Base-by-base conservation (phyloP, 2,329 filamentous ascomycete genomes). In the Geosmithia morbida region DNA sequence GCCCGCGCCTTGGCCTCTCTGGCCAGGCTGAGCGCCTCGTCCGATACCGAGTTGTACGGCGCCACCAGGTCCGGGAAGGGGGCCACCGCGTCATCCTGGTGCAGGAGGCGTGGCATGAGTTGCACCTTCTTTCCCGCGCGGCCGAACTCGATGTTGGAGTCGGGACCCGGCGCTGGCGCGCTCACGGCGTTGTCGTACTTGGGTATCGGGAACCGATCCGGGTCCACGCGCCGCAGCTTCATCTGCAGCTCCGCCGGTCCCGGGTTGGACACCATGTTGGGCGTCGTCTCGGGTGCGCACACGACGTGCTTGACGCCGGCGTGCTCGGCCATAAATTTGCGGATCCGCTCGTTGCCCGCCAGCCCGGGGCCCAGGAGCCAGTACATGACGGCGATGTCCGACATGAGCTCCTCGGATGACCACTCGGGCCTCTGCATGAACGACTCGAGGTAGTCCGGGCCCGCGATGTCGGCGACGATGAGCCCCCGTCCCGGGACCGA, bases 281-380 rank as follows among this genome's bases (percentile, higher is more conserved):
- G 77, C 53, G 79, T 86, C 44, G 73, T 72, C 46, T 94, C 87
- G 2, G 74, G 64, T 1, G 87, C 82, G 17, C 87, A 85, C 16
- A 98, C 72, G 43, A 90, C 68, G 61, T 98, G 92, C 59, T 83
- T 74, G 37, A 85, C 62, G 16, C 75, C 57, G 2, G 68, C 60
- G 53, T 78, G 75, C 37, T 74, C 69, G 26, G 72, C 56, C 62
- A 94, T 86, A 59, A 95, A 95, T 2, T 74, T 64, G 48, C 74
- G 72, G 17, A 98, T 63, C 19, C 70, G 70, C 11, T 72, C 57
- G 59, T 92, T 75, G 3, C 72, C 66, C 7, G 73, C 68, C 14
- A 97, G 71, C 2, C 75, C 79, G 4, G 73, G 70, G 0, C 86
- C 87, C 22, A 96, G 72, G 20, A 87, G 80, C 90, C 92, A 98